Evolutionary conservation across 2,329 filamentous ascomycete genomes (phyloP).

Genomic region (Colletotrichum cordylinicola): DNA sequence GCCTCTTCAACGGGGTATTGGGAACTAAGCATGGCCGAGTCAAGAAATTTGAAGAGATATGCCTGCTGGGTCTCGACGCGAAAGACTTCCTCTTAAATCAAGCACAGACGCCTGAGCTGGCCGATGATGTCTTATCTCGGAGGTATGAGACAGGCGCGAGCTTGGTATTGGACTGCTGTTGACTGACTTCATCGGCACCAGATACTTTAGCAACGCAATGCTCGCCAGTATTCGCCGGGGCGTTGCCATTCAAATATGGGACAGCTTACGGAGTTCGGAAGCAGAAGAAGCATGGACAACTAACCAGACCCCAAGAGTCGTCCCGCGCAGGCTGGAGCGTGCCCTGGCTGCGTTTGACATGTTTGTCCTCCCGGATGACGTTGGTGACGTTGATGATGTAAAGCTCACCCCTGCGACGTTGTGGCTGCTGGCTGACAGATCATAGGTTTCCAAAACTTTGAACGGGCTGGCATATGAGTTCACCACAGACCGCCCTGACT

Average conservation of each 20-base stretch:
- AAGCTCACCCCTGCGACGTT: slow-evolving; percentile 28
- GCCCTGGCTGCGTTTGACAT: slow-evolving; percentile 86
- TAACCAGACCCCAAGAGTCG: not conserved
- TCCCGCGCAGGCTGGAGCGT: slow-evolving; percentile 62
- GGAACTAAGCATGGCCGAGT: slow-evolving; percentile 73
- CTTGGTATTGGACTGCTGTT: not conserved
- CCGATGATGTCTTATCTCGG: slow-evolving; percentile 78
- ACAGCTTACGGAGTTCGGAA: slow-evolving; percentile 43
- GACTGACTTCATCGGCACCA: slow-evolving; percentile 34
- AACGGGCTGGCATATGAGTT: slow-evolving; percentile 68
- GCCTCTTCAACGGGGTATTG: slow-evolving; percentile 72
- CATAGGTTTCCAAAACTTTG: slow-evolving; percentile 66
- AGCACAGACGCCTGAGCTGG: slow-evolving; percentile 61
- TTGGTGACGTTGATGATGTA: slow-evolving; percentile 78
- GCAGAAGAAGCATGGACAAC: not conserved
- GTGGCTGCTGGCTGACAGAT: slow-evolving; percentile 14
- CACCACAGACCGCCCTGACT: slow-evolving; percentile 52
- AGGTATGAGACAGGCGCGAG: slow-evolving; percentile 45
- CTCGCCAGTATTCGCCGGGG: slow-evolving; percentile 83
- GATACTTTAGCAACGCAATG: slow-evolving; percentile 77
- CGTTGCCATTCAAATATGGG: slow-evolving; percentile 81
- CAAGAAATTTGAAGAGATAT: slow-evolving; percentile 73
- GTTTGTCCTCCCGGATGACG: slow-evolving; percentile 78
- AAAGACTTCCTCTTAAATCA: slow-evolving; percentile 83
- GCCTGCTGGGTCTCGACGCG: slow-evolving; percentile 80